Evolutionary conservation across 495 filamentous ascomycete species (phyloP), one percentile per base, ranked within the genome.

Genomic region (Penicillium cosmopolitanum): DNA sequence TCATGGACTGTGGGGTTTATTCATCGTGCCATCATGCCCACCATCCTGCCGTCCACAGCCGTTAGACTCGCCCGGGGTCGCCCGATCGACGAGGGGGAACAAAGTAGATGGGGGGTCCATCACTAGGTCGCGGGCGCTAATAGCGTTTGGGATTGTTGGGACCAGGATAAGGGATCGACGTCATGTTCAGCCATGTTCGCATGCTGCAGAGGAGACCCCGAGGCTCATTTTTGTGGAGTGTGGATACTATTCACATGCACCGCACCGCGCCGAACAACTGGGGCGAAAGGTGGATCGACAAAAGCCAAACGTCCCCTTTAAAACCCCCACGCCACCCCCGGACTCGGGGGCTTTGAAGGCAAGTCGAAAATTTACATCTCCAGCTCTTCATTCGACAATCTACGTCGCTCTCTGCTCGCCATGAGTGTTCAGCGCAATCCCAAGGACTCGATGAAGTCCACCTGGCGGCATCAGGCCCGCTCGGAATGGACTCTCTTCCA

Each of bases 361-460:
- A 38, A 4, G 47, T 28, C 21, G 46, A 48, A 48, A 25, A 35
- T 51, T 21, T 35, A 25, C 50, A 51, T 36, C 33, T 28, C 2
- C 16, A 34, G 31, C 15, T 18, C 33, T 11, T 51, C 50, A 12
- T 7, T 35, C 50, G 10, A 10, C 13, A 5, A n/a, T 18, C 18
- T 16, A 9, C 42, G 42, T 18, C n/a, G 36, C 42, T 51, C 35
- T n/a, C 28, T 18, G 25, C n/a, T 28, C 52, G 23, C 40, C 42
- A 57, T 58, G 50, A 67, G 44, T 16, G 46, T 51, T 34, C 63
- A 66, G 44, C 65, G 65, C 42, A 73, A 71, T 48, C 66, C 66
- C 21, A 67, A 71, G 52, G 68, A 73, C 66, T 71, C 68, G 3
- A 73, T 73, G 70, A 73, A 73, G 64, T 73, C 70, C 48, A 73